These are phyloP conservation scores for Lactifluus echinatus DNA, from an alignment of 768 basidiomycete species.

Conservation along the genomic window DNA sequence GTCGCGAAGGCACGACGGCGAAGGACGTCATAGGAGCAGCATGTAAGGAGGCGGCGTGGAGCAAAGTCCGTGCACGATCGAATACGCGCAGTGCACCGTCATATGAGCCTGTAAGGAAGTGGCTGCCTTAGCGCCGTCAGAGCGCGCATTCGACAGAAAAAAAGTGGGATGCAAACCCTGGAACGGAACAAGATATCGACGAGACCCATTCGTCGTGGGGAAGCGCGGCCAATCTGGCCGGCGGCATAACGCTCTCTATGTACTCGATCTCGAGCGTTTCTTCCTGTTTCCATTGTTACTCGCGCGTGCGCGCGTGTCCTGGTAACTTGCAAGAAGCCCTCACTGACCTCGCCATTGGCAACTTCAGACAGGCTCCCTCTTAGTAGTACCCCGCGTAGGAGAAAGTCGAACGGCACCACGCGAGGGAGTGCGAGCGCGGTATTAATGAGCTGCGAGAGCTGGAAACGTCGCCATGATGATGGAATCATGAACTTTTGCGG, in stretches of 20 bases:
- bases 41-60: slow-evolving; percentile 45
- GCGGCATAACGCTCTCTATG: slow-evolving; percentile 20
- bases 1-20: slow-evolving; percentile 38
- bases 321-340: not conserved
- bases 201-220: slow-evolving; percentile 96
- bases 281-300: slow-evolving; percentile 41
- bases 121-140: slow-evolving; percentile 32
- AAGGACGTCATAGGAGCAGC: slow-evolving; percentile 60
- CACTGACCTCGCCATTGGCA: slow-evolving; percentile 64
- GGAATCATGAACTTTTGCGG: slow-evolving; percentile 92
- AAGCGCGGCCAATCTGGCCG: slow-evolving; percentile 46
- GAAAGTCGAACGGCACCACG: slow-evolving; percentile 88
- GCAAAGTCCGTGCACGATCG: slow-evolving; percentile 53
- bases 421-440: slow-evolving; percentile 71
- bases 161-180: slow-evolving; percentile 35
- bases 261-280: slow-evolving; percentile 43
- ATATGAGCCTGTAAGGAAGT: slow-evolving; percentile 73
- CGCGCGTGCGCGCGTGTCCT: not conserved
- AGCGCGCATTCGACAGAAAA: not conserved
- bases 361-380: slow-evolving; percentile 64
- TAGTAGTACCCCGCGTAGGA: slow-evolving; percentile 76
- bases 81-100: slow-evolving; percentile 71
- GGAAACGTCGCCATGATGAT: slow-evolving; percentile 83
- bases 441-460: slow-evolving; percentile 94
- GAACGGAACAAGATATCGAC: slow-evolving; percentile 53